Percentiles rank a stretch among this genome's conserved stretches.
Conservation (phyloP, 306 rosid species). For the Rubus idaeus region DNA sequence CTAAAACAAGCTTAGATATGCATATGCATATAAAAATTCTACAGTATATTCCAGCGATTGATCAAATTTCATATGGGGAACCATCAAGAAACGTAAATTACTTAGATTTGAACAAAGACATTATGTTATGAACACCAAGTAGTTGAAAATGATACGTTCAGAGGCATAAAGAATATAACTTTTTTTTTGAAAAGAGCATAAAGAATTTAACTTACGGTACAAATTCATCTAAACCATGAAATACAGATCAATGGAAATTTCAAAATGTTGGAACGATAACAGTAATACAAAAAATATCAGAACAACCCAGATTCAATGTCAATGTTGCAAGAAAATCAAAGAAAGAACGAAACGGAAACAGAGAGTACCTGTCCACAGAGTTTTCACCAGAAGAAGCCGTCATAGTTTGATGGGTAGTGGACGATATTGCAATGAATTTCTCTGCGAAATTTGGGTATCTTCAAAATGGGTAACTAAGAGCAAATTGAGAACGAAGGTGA, state of each 20-base stretch:
- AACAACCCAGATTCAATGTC: neutral
- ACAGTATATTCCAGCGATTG: neutral
- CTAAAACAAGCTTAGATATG: neutral
- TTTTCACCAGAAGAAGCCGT: slow-evolving; percentile 29
- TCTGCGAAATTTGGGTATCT: too few relatives aligned
- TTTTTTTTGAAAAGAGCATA: too few relatives aligned
- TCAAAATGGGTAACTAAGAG: too few relatives aligned
- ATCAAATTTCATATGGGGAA: neutral
- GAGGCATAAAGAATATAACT: too few relatives aligned
- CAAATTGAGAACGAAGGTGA: too few relatives aligned
- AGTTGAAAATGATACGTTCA: too few relatives aligned
- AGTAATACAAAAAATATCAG: neutral
- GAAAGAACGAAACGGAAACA: neutral
- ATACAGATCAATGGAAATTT: neutral
- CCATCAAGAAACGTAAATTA: neutral
- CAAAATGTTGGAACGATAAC: neutral
- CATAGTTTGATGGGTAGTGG: slow-evolving; percentile 31
- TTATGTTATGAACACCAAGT: too few relatives aligned
- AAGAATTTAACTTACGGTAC: neutral
- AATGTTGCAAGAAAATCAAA: neutral
- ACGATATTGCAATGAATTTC: too few relatives aligned
- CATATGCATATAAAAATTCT: neutral
- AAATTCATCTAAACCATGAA: neutral
- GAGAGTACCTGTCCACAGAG: slow-evolving; percentile 38
- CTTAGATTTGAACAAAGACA: too few relatives aligned